These are phyloP conservation scores for Danielia oregonensis DNA, from an alignment of 805 yeast species.

Conservation along the genomic window DNA sequence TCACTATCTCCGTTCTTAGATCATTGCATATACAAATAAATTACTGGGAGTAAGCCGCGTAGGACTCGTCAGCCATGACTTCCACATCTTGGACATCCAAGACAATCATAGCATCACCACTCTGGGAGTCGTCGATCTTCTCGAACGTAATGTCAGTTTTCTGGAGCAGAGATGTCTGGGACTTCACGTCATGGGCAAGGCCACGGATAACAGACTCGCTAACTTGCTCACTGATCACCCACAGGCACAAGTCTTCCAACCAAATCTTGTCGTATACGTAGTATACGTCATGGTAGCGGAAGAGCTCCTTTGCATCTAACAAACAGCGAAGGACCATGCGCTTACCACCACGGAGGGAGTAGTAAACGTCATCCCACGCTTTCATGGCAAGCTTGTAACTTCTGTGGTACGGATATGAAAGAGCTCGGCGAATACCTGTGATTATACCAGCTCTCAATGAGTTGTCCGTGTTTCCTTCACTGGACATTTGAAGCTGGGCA, in stretches of 20 bases:
- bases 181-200: constrained; percentile 62
- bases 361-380: constrained; percentile 75
- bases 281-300: constrained; percentile 79
- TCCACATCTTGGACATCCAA: constrained; percentile 15
- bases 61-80: constrained; percentile 15
- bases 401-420: constrained; percentile 78
- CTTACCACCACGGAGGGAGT: constrained; percentile 64
- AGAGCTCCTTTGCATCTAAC: constrained; percentile 62
- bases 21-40: too few species aligned
- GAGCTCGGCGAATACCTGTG: constrained; percentile 66
- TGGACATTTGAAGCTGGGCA: constrained; percentile 40
- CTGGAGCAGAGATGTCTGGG: constrained; percentile 32
- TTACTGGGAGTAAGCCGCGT: too few species aligned
- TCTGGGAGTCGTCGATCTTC: constrained; percentile 32
- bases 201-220: constrained; percentile 56
- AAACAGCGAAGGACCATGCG: constrained; percentile 57
- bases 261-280: constrained; percentile 78
- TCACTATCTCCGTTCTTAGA: not conserved
- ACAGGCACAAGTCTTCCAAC: constrained; percentile 72
- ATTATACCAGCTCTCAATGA: constrained; percentile 52
- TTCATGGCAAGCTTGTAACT: constrained; percentile 54
- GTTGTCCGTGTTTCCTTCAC: constrained; percentile 19
- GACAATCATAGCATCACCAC: constrained; percentile 18
- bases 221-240: constrained; percentile 63
- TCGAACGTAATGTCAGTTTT: constrained; percentile 56